These are phyloP conservation scores for Kodamaea suecica DNA, from an alignment of 1,139 yeast species.

Conservation along the genomic window DNA sequence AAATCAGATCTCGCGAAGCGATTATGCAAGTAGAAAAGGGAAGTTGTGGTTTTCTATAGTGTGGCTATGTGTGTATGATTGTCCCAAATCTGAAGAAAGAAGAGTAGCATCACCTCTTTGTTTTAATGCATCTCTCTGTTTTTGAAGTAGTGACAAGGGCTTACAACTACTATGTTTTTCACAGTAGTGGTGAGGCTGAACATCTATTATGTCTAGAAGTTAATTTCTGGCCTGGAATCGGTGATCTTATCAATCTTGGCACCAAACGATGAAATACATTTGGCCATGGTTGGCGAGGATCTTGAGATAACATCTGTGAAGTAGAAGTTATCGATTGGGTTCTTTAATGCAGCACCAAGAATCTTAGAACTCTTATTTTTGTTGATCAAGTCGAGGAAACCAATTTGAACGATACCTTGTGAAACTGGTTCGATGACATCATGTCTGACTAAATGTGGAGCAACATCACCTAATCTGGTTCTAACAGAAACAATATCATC, in stretches of 20 bases:
- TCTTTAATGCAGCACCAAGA: constrained; percentile 53
- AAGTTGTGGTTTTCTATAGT: neutral
- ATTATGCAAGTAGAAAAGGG: constrained; percentile 10
- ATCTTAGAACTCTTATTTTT: constrained; percentile 39
- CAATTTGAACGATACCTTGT: constrained; percentile 53
- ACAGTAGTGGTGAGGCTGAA: too few species aligned
- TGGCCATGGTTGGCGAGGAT: constrained; percentile 89
- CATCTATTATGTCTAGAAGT: too few species aligned
- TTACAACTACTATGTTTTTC: too few species aligned
- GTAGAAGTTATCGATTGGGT: constrained; percentile 79
- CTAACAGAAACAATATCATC: constrained; percentile 72
- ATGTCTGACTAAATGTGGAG: constrained; percentile 78
- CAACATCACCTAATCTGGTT: constrained; percentile 68
- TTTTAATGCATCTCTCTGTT: too few species aligned
- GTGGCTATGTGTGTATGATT: neutral
- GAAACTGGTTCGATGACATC: constrained; percentile 74
- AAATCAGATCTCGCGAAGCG: constrained; percentile 1
- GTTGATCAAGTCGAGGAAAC: constrained; percentile 48
- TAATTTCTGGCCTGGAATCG: constrained; percentile 48
- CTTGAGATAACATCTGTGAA: constrained; percentile 86
- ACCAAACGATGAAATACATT: constrained; percentile 68
- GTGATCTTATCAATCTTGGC: constrained; percentile 57
- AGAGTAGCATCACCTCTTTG: too few species aligned
- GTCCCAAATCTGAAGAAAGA: too few species aligned
- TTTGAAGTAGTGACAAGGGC: too few species aligned